Evolutionary conservation across 1,284 basidiomycete genomes (phyloP).

Genomic region (Tilletia setariae): DNA sequence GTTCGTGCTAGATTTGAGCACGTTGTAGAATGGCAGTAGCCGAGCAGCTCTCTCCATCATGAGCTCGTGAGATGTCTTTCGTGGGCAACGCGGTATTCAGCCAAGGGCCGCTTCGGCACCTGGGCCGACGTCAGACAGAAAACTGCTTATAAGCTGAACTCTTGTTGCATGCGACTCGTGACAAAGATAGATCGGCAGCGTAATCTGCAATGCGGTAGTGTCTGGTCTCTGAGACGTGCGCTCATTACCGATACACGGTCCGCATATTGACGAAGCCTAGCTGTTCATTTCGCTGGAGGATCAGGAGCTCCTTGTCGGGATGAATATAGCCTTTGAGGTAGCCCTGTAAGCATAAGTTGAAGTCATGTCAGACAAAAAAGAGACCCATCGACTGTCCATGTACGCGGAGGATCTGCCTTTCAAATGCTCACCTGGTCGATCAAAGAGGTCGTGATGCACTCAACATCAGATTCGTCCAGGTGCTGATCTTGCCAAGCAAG

Average conservation of each 20-base stretch:
- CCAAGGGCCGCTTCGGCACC: too few relatives aligned
- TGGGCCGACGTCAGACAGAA: too few relatives aligned
- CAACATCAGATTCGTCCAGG: conserved; percentile 54
- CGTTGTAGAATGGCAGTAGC: too few relatives aligned
- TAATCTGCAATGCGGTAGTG: too few relatives aligned
- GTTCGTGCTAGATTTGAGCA: too few relatives aligned
- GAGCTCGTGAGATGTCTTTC: too few relatives aligned
- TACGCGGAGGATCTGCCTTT: background rate
- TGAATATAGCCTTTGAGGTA: conserved; percentile 56
- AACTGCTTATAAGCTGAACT: too few relatives aligned
- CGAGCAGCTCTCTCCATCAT: too few relatives aligned
- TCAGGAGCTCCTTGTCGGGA: conserved; percentile 53
- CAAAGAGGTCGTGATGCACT: conserved; percentile 54
- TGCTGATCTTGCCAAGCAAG: conserved; percentile 49
- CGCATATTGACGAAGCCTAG: conserved; percentile 53
- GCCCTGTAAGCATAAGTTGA: conserved; percentile 35
- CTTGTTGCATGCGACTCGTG: too few relatives aligned
- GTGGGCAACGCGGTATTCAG: too few relatives aligned
- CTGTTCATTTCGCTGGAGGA: conserved; percentile 52
- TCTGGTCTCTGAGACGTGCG: too few relatives aligned
- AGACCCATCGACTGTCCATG: background rate
- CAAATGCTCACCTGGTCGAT: conserved; percentile 53
- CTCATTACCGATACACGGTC: conserved; percentile 28
- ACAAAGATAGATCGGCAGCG: too few relatives aligned
- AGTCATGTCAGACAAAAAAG: background rate